Evolutionary conservation across 2,329 filamentous ascomycete genomes (phyloP).

Genomic region (Colletotrichum abscissum): DNA sequence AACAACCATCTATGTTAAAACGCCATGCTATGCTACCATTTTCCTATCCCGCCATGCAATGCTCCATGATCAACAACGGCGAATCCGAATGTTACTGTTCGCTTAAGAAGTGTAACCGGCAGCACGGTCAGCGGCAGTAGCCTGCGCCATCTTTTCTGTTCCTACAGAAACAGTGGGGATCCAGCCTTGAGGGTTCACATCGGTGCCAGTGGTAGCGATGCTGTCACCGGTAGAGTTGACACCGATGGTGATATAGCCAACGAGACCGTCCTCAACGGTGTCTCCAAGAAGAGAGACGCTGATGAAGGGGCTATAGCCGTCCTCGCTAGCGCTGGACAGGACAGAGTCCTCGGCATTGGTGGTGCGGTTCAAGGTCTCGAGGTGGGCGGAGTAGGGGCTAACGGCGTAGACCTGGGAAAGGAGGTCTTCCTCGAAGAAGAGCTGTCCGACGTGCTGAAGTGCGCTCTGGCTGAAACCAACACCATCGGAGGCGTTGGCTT

Average conservation of each 20-base stretch:
- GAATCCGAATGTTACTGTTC: neutral
- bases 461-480: slow-evolving; percentile 44
- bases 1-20: neutral
- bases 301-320: slow-evolving; percentile 59
- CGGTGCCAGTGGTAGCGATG: neutral
- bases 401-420: neutral
- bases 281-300: slow-evolving; percentile 64
- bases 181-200: slow-evolving; percentile 1
- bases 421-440: slow-evolving; percentile 18
- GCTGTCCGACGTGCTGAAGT: slow-evolving; percentile 14
- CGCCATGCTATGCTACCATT: neutral
- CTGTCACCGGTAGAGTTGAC: slow-evolving; percentile 43
- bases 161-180: slow-evolving; percentile 5
- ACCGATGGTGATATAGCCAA: slow-evolving; percentile 58
- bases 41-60: neutral
- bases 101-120: slow-evolving; percentile 14
- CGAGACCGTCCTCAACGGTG: slow-evolving; percentile 53
- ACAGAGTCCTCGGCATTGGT: slow-evolving; percentile 48
- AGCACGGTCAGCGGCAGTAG: slow-evolving; percentile 12
- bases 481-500: slow-evolving; percentile 46
- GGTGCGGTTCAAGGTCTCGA: slow-evolving; percentile 1
- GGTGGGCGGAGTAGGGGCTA: slow-evolving; percentile 11
- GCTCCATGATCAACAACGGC: neutral
- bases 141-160: slow-evolving; percentile 9
- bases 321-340: slow-evolving; percentile 55